Conservation (phyloP, 805 yeast species). For the Saccharomycodes ludwigii region DNA sequence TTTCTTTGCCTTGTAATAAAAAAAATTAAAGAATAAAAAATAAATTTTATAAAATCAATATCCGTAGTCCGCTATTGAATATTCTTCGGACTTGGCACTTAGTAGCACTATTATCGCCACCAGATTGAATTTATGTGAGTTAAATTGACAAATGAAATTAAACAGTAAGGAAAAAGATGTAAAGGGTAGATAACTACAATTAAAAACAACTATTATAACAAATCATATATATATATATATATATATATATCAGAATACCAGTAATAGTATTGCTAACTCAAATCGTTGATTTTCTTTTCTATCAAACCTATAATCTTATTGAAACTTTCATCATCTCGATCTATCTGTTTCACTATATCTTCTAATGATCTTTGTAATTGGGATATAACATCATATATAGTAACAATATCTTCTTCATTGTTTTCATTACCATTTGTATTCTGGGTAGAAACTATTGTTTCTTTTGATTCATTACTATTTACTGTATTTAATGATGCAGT, state of each 20-base stretch:
- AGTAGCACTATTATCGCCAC: constrained; percentile 7
- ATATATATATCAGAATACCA: not conserved
- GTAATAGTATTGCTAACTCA: constrained; percentile 6
- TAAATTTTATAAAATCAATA: too few species aligned
- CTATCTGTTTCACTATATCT: constrained; percentile 10
- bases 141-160: not conserved
- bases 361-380: constrained; percentile 17
- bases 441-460: too few species aligned
- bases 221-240: not conserved
- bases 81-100: too few species aligned
- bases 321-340: constrained; percentile 15
- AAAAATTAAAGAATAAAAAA: too few species aligned
- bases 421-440: too few species aligned
- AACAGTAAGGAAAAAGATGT: not conserved
- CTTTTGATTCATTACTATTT: too few species aligned
- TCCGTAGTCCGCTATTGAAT: too few species aligned
- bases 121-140: not conserved
- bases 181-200: not conserved
- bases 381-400: constrained; percentile 19
- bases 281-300: constrained; percentile 12
- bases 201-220: not conserved
- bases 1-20: too few species aligned
- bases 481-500: too few species aligned
- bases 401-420: constrained; percentile 8
- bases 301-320: constrained; percentile 10